These are phyloP conservation scores for Sequoiadendron giganteum DNA, from an alignment of 75 land plant genomes.

Conservation along the genomic window DNA sequence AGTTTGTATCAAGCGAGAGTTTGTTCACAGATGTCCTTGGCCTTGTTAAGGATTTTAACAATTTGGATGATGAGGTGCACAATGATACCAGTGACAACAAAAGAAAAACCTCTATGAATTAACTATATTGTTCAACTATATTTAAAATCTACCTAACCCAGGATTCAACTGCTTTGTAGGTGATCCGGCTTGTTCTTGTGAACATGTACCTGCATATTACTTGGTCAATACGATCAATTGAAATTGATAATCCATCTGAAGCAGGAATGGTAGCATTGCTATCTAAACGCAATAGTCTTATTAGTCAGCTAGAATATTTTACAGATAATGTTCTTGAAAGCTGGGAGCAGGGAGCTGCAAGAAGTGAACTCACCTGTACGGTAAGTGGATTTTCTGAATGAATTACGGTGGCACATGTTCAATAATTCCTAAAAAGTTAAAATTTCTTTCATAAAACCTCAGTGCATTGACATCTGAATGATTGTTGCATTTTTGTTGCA, in stretches of 20 bases:
- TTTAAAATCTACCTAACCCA: background rate
- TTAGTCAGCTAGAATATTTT: conserved; percentile 53
- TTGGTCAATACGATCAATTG: conserved; percentile 68
- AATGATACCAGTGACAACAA: background rate
- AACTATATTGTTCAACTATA: background rate
- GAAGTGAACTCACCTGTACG: conserved; percentile 46
- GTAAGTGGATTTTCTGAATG: conserved; percentile 36
- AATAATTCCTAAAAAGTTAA: background rate
- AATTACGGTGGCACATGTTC: background rate
- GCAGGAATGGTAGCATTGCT: conserved; percentile 45
- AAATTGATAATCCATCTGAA: conserved; percentile 56
- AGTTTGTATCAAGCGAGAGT: conserved; percentile 46
- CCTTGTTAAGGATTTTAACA: conserved; percentile 49
- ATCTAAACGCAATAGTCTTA: conserved; percentile 50
- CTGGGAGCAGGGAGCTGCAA: conserved; percentile 27
- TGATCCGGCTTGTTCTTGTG: conserved; percentile 60
- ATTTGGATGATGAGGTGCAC: conserved; percentile 77
- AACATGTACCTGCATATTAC: conserved; percentile 77
- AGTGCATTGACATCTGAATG: background rate
- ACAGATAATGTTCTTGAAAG: conserved; percentile 34
- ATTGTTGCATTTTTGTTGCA: conserved; percentile 15
- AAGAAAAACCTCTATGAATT: background rate
- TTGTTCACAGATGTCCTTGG: conserved; percentile 55
- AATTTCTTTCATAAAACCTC: background rate
- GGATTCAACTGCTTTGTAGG: conserved; percentile 40